Percentiles rank a stretch among this genome's conserved stretches.
phyloP scores from a whole-genome alignment of 495 filamentous ascomycete species.

The Extremus antarcticus region DNA sequence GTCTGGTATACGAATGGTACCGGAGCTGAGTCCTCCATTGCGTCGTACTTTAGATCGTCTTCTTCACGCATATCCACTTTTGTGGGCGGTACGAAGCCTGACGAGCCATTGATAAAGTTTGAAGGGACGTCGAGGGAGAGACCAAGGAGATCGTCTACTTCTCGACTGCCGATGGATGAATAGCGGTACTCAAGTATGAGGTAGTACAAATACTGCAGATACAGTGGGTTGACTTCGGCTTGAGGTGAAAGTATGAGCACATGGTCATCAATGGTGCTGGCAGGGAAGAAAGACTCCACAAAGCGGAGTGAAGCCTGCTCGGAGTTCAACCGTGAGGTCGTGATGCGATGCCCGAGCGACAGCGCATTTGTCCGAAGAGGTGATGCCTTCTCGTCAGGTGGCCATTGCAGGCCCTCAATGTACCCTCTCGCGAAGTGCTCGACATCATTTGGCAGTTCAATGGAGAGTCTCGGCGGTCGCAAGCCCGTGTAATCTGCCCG shows the following conservation, averaged over 20 bases:
- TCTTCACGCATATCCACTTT: slow-evolving; percentile 21
- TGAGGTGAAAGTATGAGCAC: slow-evolving; percentile 69
- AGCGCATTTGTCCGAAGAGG: slow-evolving; percentile 33
- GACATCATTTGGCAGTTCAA: slow-evolving; percentile 62
- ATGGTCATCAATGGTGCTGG: slow-evolving; percentile 48
- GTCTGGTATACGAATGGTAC: slow-evolving; percentile 71
- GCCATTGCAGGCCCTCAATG: slow-evolving; percentile 53
- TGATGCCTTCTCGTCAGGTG: slow-evolving; percentile 32
- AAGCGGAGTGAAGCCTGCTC: slow-evolving; percentile 58
- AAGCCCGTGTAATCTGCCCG: slow-evolving; percentile 61
- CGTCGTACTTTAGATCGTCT: slow-evolving; percentile 7
- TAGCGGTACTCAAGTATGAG: slow-evolving; percentile 61
- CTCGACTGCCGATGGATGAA: slow-evolving; percentile 37
- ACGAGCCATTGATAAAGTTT: slow-evolving; percentile 44
- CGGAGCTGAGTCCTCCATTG: slow-evolving; percentile 21
- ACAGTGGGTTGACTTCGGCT: slow-evolving; percentile 59
- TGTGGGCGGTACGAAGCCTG: slow-evolving; percentile 42
- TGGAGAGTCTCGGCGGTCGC: slow-evolving; percentile 55
- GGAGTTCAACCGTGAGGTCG: slow-evolving; percentile 40
- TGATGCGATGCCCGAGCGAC: slow-evolving; percentile 61
- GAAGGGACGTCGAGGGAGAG: slow-evolving; percentile 66
- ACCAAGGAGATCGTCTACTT: slow-evolving; percentile 48
- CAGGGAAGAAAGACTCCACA: slow-evolving; percentile 73
- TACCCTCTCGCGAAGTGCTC: slow-evolving; percentile 51
- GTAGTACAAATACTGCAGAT: slow-evolving; percentile 75